Evolutionary conservation across 192 early-diverging fungal genomes (phyloP), one percentile per base, ranked within the genome.

Genomic region (Backusella tuberculispora): DNA sequence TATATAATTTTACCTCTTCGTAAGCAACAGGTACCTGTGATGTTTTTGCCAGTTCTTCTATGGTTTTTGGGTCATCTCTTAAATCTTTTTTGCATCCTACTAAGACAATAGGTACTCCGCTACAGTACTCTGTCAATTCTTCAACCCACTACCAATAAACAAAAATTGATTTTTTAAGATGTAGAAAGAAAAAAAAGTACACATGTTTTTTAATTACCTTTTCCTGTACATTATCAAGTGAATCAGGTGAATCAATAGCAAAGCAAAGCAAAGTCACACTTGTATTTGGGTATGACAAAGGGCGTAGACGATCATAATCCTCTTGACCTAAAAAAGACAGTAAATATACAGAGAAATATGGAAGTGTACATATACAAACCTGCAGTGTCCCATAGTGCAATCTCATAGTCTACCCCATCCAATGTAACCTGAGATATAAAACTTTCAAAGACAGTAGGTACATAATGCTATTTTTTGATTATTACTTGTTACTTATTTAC

Each of bases 191-290:
- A 21, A 21, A 42, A 65, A 13, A n/a, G 0, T 24, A 12, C 19
- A 68, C 13, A 13, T 41, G 4, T 21, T 4, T 14, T 29, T 60
- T 29, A 46, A 63, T 19, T 84, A 85, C 86, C 81, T 85, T 84
- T 63, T 92, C 90, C 68, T 83, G 80, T 10, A 95, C 88, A 77
- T 95, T 97, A 48, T 95, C 92, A 71, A 94, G 90, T 40, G 91
- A 92, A 76, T 90, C 88, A 19, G 89, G 89, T 41, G 92, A 90
- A 77, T 92, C 93, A 71, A 98, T 88, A 43, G 93, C 89, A 78
- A 97, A 98, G 81, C 94, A 94, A 80, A 98, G 92, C 60, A 98
- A 82, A 67, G 97, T 93, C 63, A 96, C 93, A 81, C 96, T 88
- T 24, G 95, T 89, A 80, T 93, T 92, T 4, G 94, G 90, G 83